Base-by-base conservation (phyloP, 371 early-diverging fungal genomes). In the Chytridiales sp. region DNA sequence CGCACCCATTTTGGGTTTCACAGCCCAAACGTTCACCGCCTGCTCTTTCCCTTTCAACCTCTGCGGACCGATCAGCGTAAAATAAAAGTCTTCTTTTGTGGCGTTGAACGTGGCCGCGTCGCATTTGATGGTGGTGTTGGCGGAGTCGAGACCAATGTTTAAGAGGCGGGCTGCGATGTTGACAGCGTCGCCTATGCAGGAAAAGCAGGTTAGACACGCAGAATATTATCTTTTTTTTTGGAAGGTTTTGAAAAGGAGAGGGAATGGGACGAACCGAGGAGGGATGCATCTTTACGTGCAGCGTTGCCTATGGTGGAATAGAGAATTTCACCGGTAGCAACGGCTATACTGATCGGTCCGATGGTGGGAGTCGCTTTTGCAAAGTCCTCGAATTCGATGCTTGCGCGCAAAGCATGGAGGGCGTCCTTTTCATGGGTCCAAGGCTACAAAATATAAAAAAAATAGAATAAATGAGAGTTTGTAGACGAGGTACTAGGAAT, bases 31-130 rank as follows among this genome's bases (percentile, higher is more conserved):
- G 5, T 51, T 38, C 36, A 51, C 51, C 31, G 32, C 9, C 17
- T 51, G 3, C 15, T 13, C 4, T 36, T 51, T 51, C 19, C 51
- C 51, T 51, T 51, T 51, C 11, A 51, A 21, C 51, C 38, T n/a
- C n/a, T n/a, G n/a, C n/a, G n/a, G n/a, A n/a, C n/a, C n/a, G n/a
- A n/a, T n/a, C n/a, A n/a, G n/a, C n/a, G n/a, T n/a, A n/a, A 22
- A 34, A 3, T 34, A 34, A 35, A 51, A 51, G 8, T 51, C 35
- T 4, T 35, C 38, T n/a, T 22, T 31, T 6, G 31, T 38, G 15
- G 24, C 24, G 11, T 34, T 31, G 15, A 9, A 4, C 51, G 51
- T 51, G 19, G 4, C 31, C 21, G 17, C n/a, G 24, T 51, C 51
- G 24, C 32, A 35, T 29, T 22, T 38, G 24, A n/a, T n/a, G n/a